Evolutionary conservation across 1,284 basidiomycete genomes (phyloP), one percentile per base, ranked within the genome.

Genomic region (Cryptococcus amylolentus): DNA sequence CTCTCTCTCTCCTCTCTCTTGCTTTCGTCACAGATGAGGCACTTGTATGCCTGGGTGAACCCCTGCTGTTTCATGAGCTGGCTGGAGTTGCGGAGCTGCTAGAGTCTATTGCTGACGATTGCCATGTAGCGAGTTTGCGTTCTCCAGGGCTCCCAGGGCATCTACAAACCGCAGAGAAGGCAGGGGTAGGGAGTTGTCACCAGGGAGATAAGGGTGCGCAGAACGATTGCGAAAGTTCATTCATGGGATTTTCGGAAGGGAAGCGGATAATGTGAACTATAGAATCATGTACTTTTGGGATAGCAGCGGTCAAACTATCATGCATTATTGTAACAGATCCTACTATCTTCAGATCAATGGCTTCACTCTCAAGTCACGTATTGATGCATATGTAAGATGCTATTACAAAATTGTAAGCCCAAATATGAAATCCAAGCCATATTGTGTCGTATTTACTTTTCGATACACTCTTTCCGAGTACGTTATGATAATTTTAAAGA

Each of bases 101-200:
- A 16, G 8, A 42, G 14, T 12, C 12, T 10, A 42, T 12, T 8
- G 44, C 14, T 20, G 27, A 46, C 14, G 23, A 23, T 23, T 23
- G 8, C 20, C 56, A 10, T 35, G 31, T 35, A 78, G 93, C 67
- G 95, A 98, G 72, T 98, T 93, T 76, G 94, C 91, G 0, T 98
- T 98, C 71, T 88, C 97, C 38, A 84, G 91, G 44, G 91, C 92
- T 26, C 91, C 92, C 45, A n/a, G 28, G 26, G 85, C 88, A 1
- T 70, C 72, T 14, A 68, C 50, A 6, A n/a, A 10, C 26, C 55
- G 66, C 51, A 56, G 66, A 50, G 51, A 43, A 27, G 70, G 69
- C 1, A 62, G 72, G 42, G 73, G 72, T 54, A 63, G 73, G 43
- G 73, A 72, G 38, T 46, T 56, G 46, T 71, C 69, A 23, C 70